Evolutionary conservation across 306 rosid species (phyloP), one percentile per base, ranked within the genome.

Genomic region (Acacia confusa): DNA sequence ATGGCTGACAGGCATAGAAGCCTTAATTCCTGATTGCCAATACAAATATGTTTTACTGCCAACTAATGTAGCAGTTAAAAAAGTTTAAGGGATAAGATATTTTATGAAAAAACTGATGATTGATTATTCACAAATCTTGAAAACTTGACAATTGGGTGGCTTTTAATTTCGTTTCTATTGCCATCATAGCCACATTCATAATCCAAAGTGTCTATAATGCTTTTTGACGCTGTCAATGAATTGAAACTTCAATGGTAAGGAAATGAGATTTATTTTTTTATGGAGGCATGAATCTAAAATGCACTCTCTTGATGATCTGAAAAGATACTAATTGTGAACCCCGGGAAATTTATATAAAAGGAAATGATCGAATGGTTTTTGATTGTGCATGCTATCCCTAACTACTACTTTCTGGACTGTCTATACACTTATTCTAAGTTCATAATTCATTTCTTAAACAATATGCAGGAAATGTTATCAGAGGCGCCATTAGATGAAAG

Each of bases 391-490:
- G 45, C 34, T 57, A 32, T 50, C 20, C 48, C 27, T 1, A 9
- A 58, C 3, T 53, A 36, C n/a, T 64, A n/a, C 17, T 63, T 74
- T 24, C 34, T 80, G 70, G 64, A 68, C 75, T 77, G 70, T 83
- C 48, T 43, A 79, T 65, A 83, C 82, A 48, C 81, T 70, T 15
- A 45, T 24, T 72, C 77, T 61, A 66, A 67, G 70, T 24, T 83
- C 73, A 32, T 76, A 72, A 85, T 70, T 82, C n/a, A 61, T 85
- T 47, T 48, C 58, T 27, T 85, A 45, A 71, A 74, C 72, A 53
- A 75, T 43, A 75, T 88, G 87, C 94, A 95, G 99, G 97, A 89
- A 87, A 84, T 93, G 65, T 85, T 95, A 78, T 89, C 99, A 72
- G 92, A 92, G 85, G 90, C 84, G 34, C 87, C 98, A 32, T 11